phyloP scores from a whole-genome alignment of 164 flowering plant species.

The Malania oleifera region DNA sequence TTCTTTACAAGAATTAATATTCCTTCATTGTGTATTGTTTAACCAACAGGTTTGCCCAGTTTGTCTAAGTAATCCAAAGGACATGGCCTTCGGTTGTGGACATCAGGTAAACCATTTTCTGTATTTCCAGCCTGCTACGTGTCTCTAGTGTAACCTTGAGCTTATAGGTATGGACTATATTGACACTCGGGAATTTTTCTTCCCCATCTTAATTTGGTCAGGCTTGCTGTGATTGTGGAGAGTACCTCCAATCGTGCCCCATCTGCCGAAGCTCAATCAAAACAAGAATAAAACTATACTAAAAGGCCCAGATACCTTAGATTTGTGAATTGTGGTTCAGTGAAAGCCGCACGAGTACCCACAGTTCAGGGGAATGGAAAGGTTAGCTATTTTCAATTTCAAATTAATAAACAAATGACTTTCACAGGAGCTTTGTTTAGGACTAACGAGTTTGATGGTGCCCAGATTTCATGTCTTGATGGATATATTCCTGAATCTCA shows the following conservation, averaged over 20 bases:
- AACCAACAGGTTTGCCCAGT: constrained; percentile 35
- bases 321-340: no score
- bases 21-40: background rate
- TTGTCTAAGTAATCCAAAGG: constrained; percentile 33
- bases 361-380: background rate
- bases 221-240: constrained; percentile 51
- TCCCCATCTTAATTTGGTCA: constrained; percentile 4
- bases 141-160: no score
- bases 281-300: constrained; percentile 45
- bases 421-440: no score
- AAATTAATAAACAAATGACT: no score
- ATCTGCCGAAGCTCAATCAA: constrained; percentile 38
- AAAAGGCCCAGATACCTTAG: background rate
- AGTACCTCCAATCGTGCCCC: constrained; percentile 32
- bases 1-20: background rate
- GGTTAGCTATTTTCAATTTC: no score
- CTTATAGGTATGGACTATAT: no score
- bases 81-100: constrained; percentile 54
- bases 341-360: no score
- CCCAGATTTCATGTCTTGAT: no score
- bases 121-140: no score
- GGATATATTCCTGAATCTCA: no score
- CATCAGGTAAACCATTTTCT: constrained; percentile 31
- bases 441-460: no score
- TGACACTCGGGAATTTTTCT: background rate